Evolutionary conservation across 768 basidiomycete species (phyloP), one percentile per base, ranked within the genome.

Genomic region (Tylopilus rubrobrunneus): DNA sequence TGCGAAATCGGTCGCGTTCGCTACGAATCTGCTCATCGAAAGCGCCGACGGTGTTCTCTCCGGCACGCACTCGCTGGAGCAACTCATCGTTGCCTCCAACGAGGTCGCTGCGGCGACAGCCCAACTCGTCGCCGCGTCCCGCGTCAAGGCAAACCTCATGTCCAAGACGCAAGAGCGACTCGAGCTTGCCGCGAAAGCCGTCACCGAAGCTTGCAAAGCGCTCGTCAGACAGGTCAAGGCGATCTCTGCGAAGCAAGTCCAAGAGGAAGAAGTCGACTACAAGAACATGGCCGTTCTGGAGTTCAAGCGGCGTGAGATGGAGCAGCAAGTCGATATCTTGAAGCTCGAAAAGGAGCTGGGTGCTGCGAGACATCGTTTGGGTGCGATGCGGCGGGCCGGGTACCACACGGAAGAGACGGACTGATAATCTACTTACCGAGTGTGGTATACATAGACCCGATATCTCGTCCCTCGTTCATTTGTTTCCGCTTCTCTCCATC

Each of bases 1-100:
- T 34, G 97, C 97, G 19, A 98, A 97, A 71, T 83, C 97, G 9
- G 97, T 99, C 51, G 97, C 97, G 3, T 97, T 95, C 62, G 94
- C 97, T 10, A 98, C 97, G 33, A 90, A 84, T 59, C 74, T 98
- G 54, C 83, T 99, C 56, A 99, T 99, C 69, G 96, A 99, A 71
- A 90, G 88, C 58, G 97, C 97, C 17, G 97, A 99, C 69, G 97
- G 97, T 55, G 96, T 99, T 42, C 80, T 98, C 57, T 93, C 91
- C 0, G 97, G 96, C 12, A 95, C 93, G 15, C 93, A 98, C 70
- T 94, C 95, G 29, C 80, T 98, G 53, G 97, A 98, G 73, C 97
- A 99, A 73, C 88, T 99, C 61, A 98, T 99, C 66, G 97, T 98
- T 53, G 91, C 97, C n/a, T 99, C 97, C 37, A 98, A 98, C 73